A percentile compares a stretch with the other conserved stretches of the same genome.
phyloP scores from a whole-genome alignment of 2,329 filamentous ascomycete species.

The Alternaria novae-zelandiae region DNA sequence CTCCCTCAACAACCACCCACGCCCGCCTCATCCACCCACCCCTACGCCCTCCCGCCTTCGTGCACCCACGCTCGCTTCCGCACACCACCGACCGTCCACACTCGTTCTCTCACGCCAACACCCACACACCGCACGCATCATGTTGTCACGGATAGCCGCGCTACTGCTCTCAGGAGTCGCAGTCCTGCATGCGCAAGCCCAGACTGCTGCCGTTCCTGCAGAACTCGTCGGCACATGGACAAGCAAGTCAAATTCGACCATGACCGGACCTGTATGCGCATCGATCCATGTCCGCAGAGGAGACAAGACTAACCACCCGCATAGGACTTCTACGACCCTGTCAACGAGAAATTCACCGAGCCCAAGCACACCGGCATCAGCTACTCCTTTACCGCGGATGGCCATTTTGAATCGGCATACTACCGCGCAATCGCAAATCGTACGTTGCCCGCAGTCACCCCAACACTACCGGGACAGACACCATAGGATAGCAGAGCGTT shows the following conservation, averaged over 20 bases:
- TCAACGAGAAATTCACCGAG: slow-evolving; percentile 70
- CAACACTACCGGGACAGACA: neutral
- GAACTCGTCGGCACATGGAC: slow-evolving; percentile 74
- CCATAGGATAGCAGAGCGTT: neutral
- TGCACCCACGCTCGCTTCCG: slow-evolving; percentile 19
- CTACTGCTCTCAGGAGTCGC: slow-evolving; percentile 46
- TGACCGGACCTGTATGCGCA: slow-evolving; percentile 68
- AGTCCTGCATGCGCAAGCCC: slow-evolving; percentile 44
- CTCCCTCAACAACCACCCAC: slow-evolving; percentile 17
- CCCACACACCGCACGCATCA: slow-evolving; percentile 6
- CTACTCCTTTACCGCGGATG: slow-evolving; percentile 74
- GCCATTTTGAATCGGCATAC: slow-evolving; percentile 72
- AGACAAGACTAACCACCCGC: slow-evolving; percentile 17
- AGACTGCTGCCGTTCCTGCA: slow-evolving; percentile 29
- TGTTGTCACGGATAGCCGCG: slow-evolving; percentile 37
- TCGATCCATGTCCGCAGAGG: neutral
- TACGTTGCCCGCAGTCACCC: slow-evolving; percentile 49
- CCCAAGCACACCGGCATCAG: slow-evolving; percentile 71
- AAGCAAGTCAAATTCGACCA: slow-evolving; percentile 71
- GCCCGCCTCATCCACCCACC: slow-evolving; percentile 2
- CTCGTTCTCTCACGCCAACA: slow-evolving; percentile 7
- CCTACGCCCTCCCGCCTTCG: slow-evolving; percentile 11
- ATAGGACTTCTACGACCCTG: slow-evolving; percentile 73
- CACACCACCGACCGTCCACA: slow-evolving; percentile 11
- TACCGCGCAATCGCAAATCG: slow-evolving; percentile 74